Evolutionary conservation across 371 early-diverging fungal species (phyloP).

Genomic region (Neoconidiobolus thromboides): DNA sequence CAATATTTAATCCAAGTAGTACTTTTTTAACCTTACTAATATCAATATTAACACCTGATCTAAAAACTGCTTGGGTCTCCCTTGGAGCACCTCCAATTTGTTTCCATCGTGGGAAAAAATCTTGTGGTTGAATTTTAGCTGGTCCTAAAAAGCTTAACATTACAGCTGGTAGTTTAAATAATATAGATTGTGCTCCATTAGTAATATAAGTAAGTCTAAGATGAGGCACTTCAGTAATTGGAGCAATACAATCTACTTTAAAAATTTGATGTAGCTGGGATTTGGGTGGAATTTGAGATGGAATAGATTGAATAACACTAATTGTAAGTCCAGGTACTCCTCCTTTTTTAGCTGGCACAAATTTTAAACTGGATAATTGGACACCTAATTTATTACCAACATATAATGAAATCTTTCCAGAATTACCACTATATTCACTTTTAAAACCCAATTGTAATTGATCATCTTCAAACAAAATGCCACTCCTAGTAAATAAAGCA

Average conservation of each 20-base stretch:
- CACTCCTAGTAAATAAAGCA: slow-evolving; percentile 44
- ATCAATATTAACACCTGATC: slow-evolving; percentile 32
- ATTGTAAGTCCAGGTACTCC: slow-evolving; percentile 15
- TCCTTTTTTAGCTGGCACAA: slow-evolving; percentile 14
- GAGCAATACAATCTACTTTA: slow-evolving; percentile 40
- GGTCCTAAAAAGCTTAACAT: slow-evolving; percentile 76
- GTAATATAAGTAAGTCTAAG: slow-evolving; percentile 39
- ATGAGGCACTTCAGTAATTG: slow-evolving; percentile 32
- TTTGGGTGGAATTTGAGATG: slow-evolving; percentile 30
- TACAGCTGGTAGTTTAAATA: slow-evolving; percentile 56
- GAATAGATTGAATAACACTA: slow-evolving; percentile 17
- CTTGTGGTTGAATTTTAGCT: slow-evolving; percentile 48
- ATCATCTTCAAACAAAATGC: slow-evolving; percentile 75
- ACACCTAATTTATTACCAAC: slow-evolving; percentile 62
- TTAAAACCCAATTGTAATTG: slow-evolving; percentile 74
- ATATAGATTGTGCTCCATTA: slow-evolving; percentile 21
- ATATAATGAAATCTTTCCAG: slow-evolving; percentile 70
- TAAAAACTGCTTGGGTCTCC: slow-evolving; percentile 53
- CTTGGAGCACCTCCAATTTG: slow-evolving; percentile 77
- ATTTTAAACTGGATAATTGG: slow-evolving; percentile 17
- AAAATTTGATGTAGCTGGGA: slow-evolving; percentile 61
- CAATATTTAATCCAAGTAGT: slow-evolving; percentile 44
- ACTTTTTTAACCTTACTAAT: slow-evolving; percentile 21
- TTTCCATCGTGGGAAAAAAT: slow-evolving; percentile 87
- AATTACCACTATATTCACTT: slow-evolving; percentile 66